These are phyloP conservation scores for Candolleomyces efflorescens DNA, from an alignment of 768 basidiomycete genomes.

Conservation along the genomic window DNA sequence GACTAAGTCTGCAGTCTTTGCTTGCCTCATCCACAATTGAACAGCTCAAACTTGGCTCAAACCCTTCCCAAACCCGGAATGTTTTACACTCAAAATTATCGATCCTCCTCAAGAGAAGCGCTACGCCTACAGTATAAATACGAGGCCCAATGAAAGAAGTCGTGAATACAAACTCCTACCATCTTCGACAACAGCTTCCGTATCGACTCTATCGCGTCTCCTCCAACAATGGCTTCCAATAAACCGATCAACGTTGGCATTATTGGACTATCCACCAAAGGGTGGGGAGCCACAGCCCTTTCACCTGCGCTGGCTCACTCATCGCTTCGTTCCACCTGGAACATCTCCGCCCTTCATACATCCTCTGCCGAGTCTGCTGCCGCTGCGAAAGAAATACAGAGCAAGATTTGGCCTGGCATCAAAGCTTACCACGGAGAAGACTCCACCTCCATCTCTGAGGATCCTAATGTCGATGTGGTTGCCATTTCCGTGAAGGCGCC, in stretches of 20 bases:
- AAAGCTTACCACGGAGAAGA: constrained; percentile 29
- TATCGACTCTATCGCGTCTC: no score
- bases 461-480: constrained; percentile 34
- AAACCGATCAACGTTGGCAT: constrained; percentile 22
- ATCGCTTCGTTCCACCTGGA: constrained; percentile 21
- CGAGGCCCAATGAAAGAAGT: no score
- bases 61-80: no score
- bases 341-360: constrained; percentile 24
- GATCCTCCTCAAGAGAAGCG: no score
- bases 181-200: no score
- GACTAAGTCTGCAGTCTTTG: no score
- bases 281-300: constrained; percentile 26
- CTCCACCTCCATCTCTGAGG: constrained; percentile 24
- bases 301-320: constrained; percentile 21
- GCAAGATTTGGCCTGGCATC: constrained; percentile 7
- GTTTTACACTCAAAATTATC: no score
- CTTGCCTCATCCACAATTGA: no score
- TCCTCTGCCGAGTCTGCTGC: constrained; percentile 23
- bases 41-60: no score
- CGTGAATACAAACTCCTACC: no score
- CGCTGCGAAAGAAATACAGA: constrained; percentile 9
- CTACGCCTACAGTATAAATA: no score
- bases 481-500: constrained; percentile 29
- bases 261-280: constrained; percentile 28
- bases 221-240: not conserved